Evolutionary conservation across 371 early-diverging fungal species (phyloP).

Genomic region (Mortierella sp.): DNA sequence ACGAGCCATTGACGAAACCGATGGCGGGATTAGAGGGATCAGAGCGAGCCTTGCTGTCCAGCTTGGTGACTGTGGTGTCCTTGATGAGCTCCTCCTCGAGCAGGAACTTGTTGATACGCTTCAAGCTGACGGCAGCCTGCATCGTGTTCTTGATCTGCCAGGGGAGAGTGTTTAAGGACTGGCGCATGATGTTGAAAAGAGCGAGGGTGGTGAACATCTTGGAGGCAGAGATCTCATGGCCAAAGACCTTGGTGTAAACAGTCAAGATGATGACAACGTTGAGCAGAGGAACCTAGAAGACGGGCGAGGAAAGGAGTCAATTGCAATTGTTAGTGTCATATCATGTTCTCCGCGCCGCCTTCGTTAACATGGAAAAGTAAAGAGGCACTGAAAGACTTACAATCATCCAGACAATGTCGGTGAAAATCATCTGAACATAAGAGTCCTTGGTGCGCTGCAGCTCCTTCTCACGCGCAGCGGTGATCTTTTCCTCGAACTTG

Average conservation of each 20-base stretch:
- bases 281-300: constrained; percentile 59
- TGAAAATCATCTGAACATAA: constrained; percentile 44
- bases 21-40: constrained; percentile 32
- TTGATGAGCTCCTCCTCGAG: constrained; percentile 76
- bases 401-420: constrained; percentile 59
- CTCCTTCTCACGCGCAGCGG: constrained; percentile 65
- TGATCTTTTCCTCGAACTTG: constrained; percentile 69
- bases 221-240: constrained; percentile 69
- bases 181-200: constrained; percentile 72
- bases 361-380: too few species aligned
- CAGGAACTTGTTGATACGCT: constrained; percentile 78
- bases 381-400: not conserved
- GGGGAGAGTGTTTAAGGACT: constrained; percentile 82
- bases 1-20: constrained; percentile 69
- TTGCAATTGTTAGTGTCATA: not conserved
- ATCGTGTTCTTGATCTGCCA: constrained; percentile 72
- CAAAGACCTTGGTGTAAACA: constrained; percentile 64
- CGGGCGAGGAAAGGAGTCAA: not conserved
- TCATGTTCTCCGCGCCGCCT: not conserved
- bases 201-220: constrained; percentile 76
- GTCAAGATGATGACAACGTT: constrained; percentile 70
- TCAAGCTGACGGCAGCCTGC: constrained; percentile 79
- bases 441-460: constrained; percentile 63
- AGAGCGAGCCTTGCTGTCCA: constrained; percentile 25
- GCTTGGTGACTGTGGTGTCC: constrained; percentile 40